Conservation (phyloP, 352 stramenopile species). For the Stramenopiles sp. region DNA sequence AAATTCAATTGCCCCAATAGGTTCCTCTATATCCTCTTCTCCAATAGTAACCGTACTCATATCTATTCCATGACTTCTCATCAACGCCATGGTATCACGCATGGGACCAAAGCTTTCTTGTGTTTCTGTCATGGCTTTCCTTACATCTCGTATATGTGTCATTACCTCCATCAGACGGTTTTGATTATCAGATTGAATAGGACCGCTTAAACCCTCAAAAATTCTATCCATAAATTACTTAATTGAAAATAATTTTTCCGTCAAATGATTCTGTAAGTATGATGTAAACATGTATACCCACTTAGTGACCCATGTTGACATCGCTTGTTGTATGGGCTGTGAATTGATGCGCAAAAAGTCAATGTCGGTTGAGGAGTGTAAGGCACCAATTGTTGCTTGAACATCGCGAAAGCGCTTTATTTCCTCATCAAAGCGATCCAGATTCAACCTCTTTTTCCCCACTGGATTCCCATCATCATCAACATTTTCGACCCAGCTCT, state of each 20-base stretch:
- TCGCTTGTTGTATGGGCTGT: constrained; percentile 83
- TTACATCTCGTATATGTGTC: constrained; percentile 78
- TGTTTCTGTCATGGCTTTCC: constrained; percentile 70
- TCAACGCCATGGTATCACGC: constrained; percentile 68
- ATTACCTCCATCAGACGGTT: constrained; percentile 87
- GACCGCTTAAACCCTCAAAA: constrained; percentile 58
- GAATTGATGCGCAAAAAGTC: constrained; percentile 92
- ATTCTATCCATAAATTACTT: constrained; percentile 80
- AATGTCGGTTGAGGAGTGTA: constrained; percentile 69
- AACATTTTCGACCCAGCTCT: too few species aligned
- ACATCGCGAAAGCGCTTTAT: constrained; percentile 87
- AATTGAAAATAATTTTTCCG: constrained; percentile 54
- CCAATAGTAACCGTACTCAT: constrained; percentile 68
- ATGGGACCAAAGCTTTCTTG: constrained; percentile 82
- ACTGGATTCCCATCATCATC: constrained; percentile 40
- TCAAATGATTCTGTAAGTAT: constrained; percentile 72
- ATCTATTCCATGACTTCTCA: constrained; percentile 80
- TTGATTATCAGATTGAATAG: constrained; percentile 72
- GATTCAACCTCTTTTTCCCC: constrained; percentile 62
- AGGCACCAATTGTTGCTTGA: constrained; percentile 58
- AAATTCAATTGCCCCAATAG: constrained; percentile 40
- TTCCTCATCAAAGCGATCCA: constrained; percentile 80
- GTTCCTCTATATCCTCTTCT: constrained; percentile 30
- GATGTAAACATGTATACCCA: constrained; percentile 87
- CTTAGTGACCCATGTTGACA: constrained; percentile 81